Conservation (phyloP, 495 filamentous ascomycete genomes). For the Chaetomidium leptoderma region DNA sequence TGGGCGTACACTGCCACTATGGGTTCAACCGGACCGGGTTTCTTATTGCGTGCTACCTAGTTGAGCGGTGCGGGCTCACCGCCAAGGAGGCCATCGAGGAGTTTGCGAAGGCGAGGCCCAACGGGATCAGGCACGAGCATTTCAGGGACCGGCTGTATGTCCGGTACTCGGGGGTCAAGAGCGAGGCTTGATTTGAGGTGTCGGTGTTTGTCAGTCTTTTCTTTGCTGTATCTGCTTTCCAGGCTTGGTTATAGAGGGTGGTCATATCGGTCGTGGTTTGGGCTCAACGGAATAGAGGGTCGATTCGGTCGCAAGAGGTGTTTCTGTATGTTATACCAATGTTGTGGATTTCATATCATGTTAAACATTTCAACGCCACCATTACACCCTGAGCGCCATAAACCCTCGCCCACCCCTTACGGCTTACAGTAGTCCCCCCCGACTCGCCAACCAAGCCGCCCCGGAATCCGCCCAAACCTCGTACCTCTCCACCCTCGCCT, state of each 20-base stretch:
- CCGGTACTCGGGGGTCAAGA: conserved; percentile 52
- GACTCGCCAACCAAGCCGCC: conserved; percentile 55
- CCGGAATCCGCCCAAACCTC: conserved; percentile 63
- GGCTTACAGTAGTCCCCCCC: conserved; percentile 36
- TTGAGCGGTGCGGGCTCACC: conserved; percentile 69
- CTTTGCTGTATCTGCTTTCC: not conserved
- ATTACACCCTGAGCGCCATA: not conserved
- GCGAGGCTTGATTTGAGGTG: conserved; percentile 1
- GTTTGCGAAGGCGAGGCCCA: conserved; percentile 67
- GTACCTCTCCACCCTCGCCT: conserved; percentile 47
- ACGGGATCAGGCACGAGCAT: conserved; percentile 84
- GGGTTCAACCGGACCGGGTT: conserved; percentile 91
- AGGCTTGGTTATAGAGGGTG: conserved; percentile 1
- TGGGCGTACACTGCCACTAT: conserved; percentile 94
- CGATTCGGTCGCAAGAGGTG: conserved; percentile 12
- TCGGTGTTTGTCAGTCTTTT: conserved; percentile 5
- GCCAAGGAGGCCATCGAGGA: conserved; percentile 76
- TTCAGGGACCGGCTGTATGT: conserved; percentile 85
- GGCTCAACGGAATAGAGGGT: conserved; percentile 12
- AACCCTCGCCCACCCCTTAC: conserved; percentile 11
- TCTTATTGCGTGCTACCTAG: conserved; percentile 84
- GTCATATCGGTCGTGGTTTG: not conserved
- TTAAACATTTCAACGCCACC: not conserved
- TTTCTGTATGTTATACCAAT: not conserved
- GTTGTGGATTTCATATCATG: not conserved